Percentiles rank a stretch among this genome's conserved stretches.
phyloP scores from a whole-genome alignment of 2,329 filamentous ascomycete species.

The Onygenales sp. region DNA sequence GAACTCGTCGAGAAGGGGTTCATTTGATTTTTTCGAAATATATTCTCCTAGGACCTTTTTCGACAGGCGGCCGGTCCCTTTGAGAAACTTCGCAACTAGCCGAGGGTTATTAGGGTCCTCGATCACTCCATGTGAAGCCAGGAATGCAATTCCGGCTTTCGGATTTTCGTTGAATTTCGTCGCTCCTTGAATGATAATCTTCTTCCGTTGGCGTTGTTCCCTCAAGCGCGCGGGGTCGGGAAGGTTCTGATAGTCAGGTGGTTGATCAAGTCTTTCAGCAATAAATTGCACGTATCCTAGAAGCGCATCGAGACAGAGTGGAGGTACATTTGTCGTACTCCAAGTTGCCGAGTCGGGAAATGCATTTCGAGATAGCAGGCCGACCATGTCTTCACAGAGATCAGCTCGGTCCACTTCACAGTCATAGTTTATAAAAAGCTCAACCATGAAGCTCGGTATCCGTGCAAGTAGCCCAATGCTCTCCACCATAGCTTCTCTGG shows the following conservation, averaged over 20 bases:
- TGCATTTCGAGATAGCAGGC: slow-evolving; percentile 83
- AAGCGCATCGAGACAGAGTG: slow-evolving; percentile 83
- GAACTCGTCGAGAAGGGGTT: slow-evolving; percentile 73
- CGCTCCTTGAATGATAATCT: slow-evolving; percentile 76
- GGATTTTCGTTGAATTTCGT: slow-evolving; percentile 93
- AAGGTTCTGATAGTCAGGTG: slow-evolving; percentile 53
- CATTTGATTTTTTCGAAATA: slow-evolving; percentile 82
- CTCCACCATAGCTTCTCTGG: slow-evolving; percentile 96
- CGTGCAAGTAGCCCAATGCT: slow-evolving; percentile 83
- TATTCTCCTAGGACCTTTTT: slow-evolving; percentile 90
- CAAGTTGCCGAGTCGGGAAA: slow-evolving; percentile 95
- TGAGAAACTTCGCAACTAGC: slow-evolving; percentile 78
- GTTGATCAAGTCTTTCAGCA: slow-evolving; percentile 70
- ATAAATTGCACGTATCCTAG: slow-evolving; percentile 88
- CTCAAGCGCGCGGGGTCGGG: slow-evolving; percentile 57
- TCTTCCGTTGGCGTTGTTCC: slow-evolving; percentile 70
- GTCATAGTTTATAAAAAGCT: slow-evolving; percentile 96
- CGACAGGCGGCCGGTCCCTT: slow-evolving; percentile 76
- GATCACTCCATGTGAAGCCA: slow-evolving; percentile 80
- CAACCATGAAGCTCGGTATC: slow-evolving; percentile 89
- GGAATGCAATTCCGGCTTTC: slow-evolving; percentile 76
- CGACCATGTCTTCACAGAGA: slow-evolving; percentile 90
- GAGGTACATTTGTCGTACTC: slow-evolving; percentile 97
- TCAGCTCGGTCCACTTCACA: slow-evolving; percentile 87
- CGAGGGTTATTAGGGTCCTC: slow-evolving; percentile 61